Base-by-base conservation (phyloP, 2,329 filamentous ascomycete species). In the Epichloe baconii region DNA sequence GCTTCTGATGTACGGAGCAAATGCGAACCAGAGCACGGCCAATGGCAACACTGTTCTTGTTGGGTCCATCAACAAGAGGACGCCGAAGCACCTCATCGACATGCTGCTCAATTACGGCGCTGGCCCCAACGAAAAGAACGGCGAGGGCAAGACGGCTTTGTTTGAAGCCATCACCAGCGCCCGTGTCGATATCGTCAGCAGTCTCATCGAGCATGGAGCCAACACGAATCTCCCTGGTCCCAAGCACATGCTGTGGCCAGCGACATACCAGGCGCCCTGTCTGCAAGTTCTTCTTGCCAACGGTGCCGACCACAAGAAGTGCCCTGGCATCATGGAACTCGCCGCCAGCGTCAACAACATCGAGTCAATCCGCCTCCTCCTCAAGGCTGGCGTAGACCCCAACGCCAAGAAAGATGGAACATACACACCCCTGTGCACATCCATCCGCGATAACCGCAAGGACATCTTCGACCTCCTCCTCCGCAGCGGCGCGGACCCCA, bases 211-310 rank as follows among this genome's bases (percentile, higher is more conserved):
- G 48, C 73, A 81, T 50, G 75, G 77, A 3, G 83, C 83, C 2
- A 76, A 85, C 58, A 76, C 82, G 8, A 86, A 87, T 61, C 68
- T 85, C 5, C 83, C 83, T 1, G 82, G 79, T 1, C 81, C 82
- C 11, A 83, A 85, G 63, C 79, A 86, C 66, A 77, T 82, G 65
- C 71, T 86, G 23, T 83, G 82, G 82, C 79, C 80, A 2, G 72
- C 81, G 0, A 76, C 75, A 0, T 78, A 80, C 64, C 73, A 82
- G 48, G 70, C 80, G 0, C 65, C 70, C 7, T 81, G 77, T 53
- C 67, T 86, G 35, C 71, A 78, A 57, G 63, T 82, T 1, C 69
- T 86, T 17, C 74, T 85, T 1, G 56, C 67, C 2, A 75, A 76
- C 26, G 81, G 80, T 1, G 81, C 80, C 2, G 79, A 83, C 54